Conservation (phyloP, 1,139 yeast genomes). For the Suhomyces bribrorum region DNA sequence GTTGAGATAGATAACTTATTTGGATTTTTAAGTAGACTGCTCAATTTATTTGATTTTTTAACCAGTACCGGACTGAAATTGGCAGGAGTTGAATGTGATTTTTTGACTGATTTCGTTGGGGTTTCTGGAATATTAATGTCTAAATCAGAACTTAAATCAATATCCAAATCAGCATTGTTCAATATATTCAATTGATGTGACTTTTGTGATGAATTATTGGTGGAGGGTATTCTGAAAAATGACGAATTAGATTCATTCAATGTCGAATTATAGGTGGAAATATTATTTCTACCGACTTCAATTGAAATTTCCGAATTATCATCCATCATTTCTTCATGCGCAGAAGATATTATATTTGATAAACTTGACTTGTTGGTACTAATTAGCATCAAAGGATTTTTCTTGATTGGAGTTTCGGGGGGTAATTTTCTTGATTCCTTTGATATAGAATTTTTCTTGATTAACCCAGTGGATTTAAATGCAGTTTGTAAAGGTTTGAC, state of each 20-base stretch:
- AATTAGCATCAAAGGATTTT: slow-evolving; percentile 48
- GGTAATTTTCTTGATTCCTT: slow-evolving; percentile 38
- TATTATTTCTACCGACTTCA: slow-evolving; percentile 43
- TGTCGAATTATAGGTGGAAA: slow-evolving; percentile 22
- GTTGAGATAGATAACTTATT: slow-evolving; percentile 14
- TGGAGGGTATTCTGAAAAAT: slow-evolving; percentile 34
- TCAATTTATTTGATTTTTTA: slow-evolving; percentile 13
- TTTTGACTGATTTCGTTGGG: slow-evolving; percentile 43
- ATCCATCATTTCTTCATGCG: slow-evolving; percentile 23
- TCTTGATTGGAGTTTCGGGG: slow-evolving; percentile 86
- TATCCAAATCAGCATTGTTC: slow-evolving; percentile 24
- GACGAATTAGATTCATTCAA: slow-evolving; percentile 37
- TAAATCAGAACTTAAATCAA: slow-evolving; percentile 24
- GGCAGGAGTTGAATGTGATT: slow-evolving; percentile 34
- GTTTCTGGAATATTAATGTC: slow-evolving; percentile 39
- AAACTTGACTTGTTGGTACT: slow-evolving; percentile 27
- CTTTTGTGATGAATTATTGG: slow-evolving; percentile 19
- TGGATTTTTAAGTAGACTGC: slow-evolving; percentile 9
- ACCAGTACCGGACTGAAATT: slow-evolving; percentile 32
- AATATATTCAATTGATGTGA: slow-evolving; percentile 11
- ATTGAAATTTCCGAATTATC: slow-evolving; percentile 36
- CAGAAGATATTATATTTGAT: slow-evolving; percentile 23
- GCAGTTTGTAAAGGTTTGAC: slow-evolving; percentile 88
- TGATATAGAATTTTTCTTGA: slow-evolving; percentile 63
- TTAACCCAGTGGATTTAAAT: slow-evolving; percentile 71